Conservation (phyloP, 192 early-diverging fungal genomes). For the Coemansia aciculifera region DNA sequence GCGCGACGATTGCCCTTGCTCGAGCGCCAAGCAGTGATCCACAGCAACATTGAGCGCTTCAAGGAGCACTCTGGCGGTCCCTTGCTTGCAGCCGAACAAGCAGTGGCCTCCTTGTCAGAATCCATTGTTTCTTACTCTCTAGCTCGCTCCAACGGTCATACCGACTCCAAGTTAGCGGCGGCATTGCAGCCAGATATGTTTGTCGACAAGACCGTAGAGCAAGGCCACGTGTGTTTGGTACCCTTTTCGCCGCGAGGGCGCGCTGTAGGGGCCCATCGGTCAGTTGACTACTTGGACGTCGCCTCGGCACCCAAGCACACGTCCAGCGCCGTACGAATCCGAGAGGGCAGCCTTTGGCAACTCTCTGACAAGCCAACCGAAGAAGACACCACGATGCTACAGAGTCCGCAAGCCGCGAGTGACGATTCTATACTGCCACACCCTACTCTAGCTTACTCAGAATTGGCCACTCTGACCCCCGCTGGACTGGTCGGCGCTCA, state of each 20-base stretch:
- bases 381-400: not conserved
- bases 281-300: slow-evolving; percentile 41
- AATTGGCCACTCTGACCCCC: not conserved
- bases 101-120: slow-evolving; percentile 3
- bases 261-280: not conserved
- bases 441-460: not conserved
- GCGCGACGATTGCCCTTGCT: slow-evolving; percentile 40
- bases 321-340: slow-evolving; percentile 25
- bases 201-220: slow-evolving; percentile 46
- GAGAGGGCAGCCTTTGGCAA: slow-evolving; percentile 11
- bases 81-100: not conserved
- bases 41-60: slow-evolving; percentile 39
- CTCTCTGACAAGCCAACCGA: not conserved
- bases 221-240: slow-evolving; percentile 39
- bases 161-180: not conserved
- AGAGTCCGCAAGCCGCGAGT: not conserved
- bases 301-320: slow-evolving; percentile 5
- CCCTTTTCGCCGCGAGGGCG: slow-evolving; percentile 22
- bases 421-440: too few relatives aligned
- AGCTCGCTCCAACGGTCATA: not conserved
- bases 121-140: not conserved
- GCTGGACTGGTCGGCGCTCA: not conserved
- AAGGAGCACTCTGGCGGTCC: slow-evolving; percentile 26
- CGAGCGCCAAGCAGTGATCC: slow-evolving; percentile 52
- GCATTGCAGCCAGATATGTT: slow-evolving; percentile 31